Evolutionary conservation across 352 stramenopile genomes (phyloP).

Genomic region (Phytopythium oedochilum): DNA sequence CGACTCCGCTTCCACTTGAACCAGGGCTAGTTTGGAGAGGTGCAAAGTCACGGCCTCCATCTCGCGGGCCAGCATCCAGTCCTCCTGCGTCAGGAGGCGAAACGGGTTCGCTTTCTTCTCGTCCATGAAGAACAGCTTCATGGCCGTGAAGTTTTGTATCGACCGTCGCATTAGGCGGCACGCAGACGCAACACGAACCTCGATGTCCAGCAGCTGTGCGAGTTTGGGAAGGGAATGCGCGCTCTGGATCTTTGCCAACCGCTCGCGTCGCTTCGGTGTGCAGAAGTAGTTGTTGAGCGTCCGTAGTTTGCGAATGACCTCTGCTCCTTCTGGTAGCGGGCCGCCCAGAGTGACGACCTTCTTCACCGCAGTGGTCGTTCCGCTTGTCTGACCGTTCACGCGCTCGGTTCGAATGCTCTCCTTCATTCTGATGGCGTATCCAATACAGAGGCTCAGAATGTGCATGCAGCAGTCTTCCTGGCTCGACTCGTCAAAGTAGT

Average conservation of each 20-base stretch:
- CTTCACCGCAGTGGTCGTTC: neutral
- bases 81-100: neutral
- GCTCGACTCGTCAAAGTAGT: slow-evolving; percentile 7
- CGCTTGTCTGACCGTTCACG: neutral
- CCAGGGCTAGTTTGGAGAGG: neutral
- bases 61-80: neutral
- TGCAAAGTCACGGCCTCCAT: neutral
- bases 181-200: neutral
- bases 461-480: slow-evolving; percentile 11
- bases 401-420: slow-evolving; percentile 3
- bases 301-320: neutral
- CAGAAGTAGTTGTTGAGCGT: neutral
- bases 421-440: slow-evolving; percentile 6
- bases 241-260: neutral
- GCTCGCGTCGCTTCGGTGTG: neutral
- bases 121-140: neutral
- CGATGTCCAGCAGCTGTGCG: neutral
- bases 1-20: neutral
- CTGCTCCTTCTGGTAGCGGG: neutral
- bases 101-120: neutral
- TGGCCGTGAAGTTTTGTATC: neutral
- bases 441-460: slow-evolving; percentile 10
- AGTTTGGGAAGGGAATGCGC: neutral
- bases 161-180: neutral
- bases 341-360: neutral